phyloP scores from a whole-genome alignment of 345 rosid species.

The Ailanthus altissimus region DNA sequence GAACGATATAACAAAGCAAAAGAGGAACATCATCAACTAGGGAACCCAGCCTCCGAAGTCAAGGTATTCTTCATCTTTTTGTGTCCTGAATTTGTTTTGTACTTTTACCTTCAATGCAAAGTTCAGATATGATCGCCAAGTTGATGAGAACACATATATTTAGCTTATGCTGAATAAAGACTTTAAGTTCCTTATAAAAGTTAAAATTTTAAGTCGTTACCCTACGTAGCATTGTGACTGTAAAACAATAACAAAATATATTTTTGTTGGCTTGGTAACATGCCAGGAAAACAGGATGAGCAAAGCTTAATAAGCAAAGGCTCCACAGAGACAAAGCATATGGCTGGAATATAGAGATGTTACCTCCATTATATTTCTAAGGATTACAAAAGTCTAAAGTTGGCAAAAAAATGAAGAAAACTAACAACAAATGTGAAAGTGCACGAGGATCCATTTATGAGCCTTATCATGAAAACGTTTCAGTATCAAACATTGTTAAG shows the following conservation, averaged over 20 bases:
- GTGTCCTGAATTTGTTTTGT: not conserved
- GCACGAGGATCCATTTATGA: not conserved
- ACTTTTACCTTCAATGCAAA: constrained; percentile 11
- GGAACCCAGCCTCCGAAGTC: constrained; percentile 44
- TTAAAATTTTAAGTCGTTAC: not conserved
- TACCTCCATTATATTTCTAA: not conserved
- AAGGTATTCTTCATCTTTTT: constrained; percentile 39
- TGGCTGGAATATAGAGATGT: not conserved
- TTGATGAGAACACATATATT: too few species aligned
- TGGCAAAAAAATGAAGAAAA: not conserved
- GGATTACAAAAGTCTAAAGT: not conserved
- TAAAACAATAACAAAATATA: not conserved
- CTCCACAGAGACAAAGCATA: not conserved
- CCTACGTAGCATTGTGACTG: not conserved
- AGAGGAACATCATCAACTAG: constrained; percentile 43
- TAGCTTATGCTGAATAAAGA: not conserved
- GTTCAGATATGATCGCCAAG: not conserved
- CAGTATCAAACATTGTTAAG: not conserved
- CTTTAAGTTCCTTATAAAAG: not conserved
- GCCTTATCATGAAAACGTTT: not conserved
- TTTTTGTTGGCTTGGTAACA: not conserved
- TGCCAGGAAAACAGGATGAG: not conserved
- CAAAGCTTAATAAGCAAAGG: not conserved
- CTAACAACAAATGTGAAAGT: not conserved
- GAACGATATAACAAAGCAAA: constrained; percentile 51